Evolutionary conservation across 257 asterid genomes (phyloP), one percentile per base, ranked within the genome.

Genomic region (Fraxinus quadrangulata): DNA sequence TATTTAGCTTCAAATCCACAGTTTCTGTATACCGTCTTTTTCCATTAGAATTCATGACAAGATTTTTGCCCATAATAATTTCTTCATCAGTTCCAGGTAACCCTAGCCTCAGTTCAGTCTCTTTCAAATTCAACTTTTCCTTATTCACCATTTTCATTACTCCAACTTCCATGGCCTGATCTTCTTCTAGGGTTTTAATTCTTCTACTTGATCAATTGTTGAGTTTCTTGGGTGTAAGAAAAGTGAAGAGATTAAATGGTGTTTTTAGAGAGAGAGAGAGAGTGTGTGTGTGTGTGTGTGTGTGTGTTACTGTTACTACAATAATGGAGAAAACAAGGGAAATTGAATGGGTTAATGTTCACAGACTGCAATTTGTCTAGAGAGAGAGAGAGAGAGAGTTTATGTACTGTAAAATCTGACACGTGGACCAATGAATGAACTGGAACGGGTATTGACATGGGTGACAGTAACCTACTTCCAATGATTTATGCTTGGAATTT

Each of bases 1-100:
- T 86, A 77, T 90, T 91, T 75, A 91, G 95, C 92, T 91, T 91
- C 86, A 91, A 87, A 85, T 91, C 93, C 72, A 91, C 83, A 68
- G 90, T 85, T 75, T 88, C 80, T 0, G 75, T 75, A 30, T 54
- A 90, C 17, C 85, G 89, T 84, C 95, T 79, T 77, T 91, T 91
- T 26, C 96, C 91, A 71, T 77, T 85, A 12, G 77, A 84, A 45
- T 77, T 70, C 6, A 28, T 51, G 34, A 3, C 12, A 7, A 6
- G 17, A 5, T 1, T 75, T 56, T 83, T 85, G 2, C 23, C 45
- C 17, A 13, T 67, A 17, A 13, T 73, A 17, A 47, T 59, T 40
- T 78, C 84, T 1, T 80, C 89, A 5, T 85, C 88, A 26, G 33
- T 63, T 63, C 90, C 91, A 66, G 93, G 91, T 70, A 89, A 75